A percentile compares a stretch with the other conserved stretches of the same genome.
Conservation (phyloP, 805 yeast species). For the Ogataea angusta region DNA sequence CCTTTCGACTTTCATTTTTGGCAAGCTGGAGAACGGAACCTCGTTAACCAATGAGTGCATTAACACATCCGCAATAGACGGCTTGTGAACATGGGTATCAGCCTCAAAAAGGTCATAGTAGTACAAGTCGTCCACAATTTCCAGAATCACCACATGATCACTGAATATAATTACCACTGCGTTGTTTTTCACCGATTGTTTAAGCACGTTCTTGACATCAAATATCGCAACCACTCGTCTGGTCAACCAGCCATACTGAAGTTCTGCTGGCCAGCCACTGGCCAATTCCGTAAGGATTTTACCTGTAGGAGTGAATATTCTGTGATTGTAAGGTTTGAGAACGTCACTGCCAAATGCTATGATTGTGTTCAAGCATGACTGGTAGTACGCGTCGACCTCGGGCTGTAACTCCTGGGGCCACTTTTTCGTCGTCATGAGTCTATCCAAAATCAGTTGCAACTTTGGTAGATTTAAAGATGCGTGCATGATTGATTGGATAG, state of each 20-base stretch:
- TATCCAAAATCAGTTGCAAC: slow-evolving; percentile 61
- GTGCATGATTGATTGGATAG: slow-evolving; percentile 58
- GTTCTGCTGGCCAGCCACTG: slow-evolving; percentile 78
- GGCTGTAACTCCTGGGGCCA: slow-evolving; percentile 37
- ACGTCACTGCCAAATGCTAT: slow-evolving; percentile 74
- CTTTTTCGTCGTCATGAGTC: slow-evolving; percentile 50
- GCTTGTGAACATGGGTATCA: slow-evolving; percentile 35
- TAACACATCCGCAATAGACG: slow-evolving; percentile 71
- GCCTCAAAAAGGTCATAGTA: slow-evolving; percentile 24
- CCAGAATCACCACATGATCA: slow-evolving; percentile 68
- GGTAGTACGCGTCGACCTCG: slow-evolving; percentile 41
- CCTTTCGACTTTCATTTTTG: slow-evolving; percentile 61
- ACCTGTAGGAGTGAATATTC: slow-evolving; percentile 90
- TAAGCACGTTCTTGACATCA: slow-evolving; percentile 35
- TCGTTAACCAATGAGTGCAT: slow-evolving; percentile 91
- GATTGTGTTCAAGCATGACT: slow-evolving; percentile 59
- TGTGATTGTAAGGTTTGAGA: slow-evolving; percentile 48
- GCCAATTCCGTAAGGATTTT: slow-evolving; percentile 83
- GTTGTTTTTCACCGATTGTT: slow-evolving; percentile 31
- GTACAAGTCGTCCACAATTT: slow-evolving; percentile 45
- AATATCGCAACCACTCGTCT: slow-evolving; percentile 79
- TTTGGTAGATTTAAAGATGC: slow-evolving; percentile 71
- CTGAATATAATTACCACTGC: slow-evolving; percentile 75
- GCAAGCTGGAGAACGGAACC: slow-evolving; percentile 65
- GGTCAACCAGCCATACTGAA: slow-evolving; percentile 85